Evolutionary conservation across 371 early-diverging fungal genomes (phyloP), one percentile per base, ranked within the genome.

Genomic region (Circinella umbellata): DNA sequence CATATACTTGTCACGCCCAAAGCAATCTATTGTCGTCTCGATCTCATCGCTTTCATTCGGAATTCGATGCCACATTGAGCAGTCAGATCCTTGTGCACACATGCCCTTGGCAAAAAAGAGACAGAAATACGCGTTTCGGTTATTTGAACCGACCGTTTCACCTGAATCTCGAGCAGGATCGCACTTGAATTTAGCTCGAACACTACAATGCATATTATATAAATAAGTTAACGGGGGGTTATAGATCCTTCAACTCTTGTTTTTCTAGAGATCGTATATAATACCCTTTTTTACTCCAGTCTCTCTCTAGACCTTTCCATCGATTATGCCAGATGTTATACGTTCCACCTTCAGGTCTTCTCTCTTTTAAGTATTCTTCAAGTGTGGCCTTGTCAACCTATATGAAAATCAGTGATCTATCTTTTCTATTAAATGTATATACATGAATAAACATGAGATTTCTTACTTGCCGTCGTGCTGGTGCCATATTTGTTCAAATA

Each of bases 321-420:
- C 81, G 84, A 76, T 89, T 88, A 76, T 93, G 93, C 90, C 93
- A 95, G 59, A 95, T 92, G 73, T 95, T 95, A 72, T 90, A 93
- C 15, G 85, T 82, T 64, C 85, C 82, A 37, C 86, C 86, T 73
- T 80, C 85, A 46, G 80, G 80, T 73, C 75, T 73, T 59, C 74
- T 75, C 46, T 80, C 81, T 54, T 72, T 72, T 49, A 80, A 57
- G 60, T 78, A 79, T 48, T 80, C 82, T 64, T 82, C 82, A 27
- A 84, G 73, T 46, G 79, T 73, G 34, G 75, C 80, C 68, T 81
- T 77, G 67, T 76, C 76, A 18, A 84, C 80, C 84, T 84, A 39
- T 42, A 53, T 42, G 59, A 65, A 35, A 14, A n/a, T n/a, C 17
- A n/a, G 60, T 39, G 18, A 57, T 18, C 63, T 14, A 39, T 15